These are phyloP conservation scores for Chenopodium album DNA, from an alignment of 148 eudicot genomes.

Conservation along the genomic window DNA sequence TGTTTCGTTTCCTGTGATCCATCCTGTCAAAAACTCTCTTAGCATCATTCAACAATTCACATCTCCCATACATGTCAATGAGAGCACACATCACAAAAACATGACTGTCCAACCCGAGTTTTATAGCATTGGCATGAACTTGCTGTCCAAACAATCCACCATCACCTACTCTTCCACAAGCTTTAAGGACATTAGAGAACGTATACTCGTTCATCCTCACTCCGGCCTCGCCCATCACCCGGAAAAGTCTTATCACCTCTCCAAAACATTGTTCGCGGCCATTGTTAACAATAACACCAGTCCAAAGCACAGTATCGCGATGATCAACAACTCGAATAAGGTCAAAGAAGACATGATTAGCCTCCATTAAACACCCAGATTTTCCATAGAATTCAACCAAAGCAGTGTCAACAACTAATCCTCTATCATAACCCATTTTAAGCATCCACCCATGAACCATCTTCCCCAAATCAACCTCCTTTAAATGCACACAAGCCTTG, in stretches of 20 bases:
- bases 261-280: conserved; percentile 40
- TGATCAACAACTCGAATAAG: conserved; percentile 21
- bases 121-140: conserved; percentile 60
- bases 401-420: conserved; percentile 44
- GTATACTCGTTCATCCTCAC: conserved; percentile 51
- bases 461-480: conserved; percentile 48
- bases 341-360: conserved; percentile 42
- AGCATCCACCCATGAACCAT: conserved; percentile 67
- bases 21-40: conserved; percentile 43
- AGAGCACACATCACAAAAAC: conserved; percentile 61
- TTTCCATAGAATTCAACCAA: conserved; percentile 61
- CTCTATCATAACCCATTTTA: conserved; percentile 44
- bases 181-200: conserved; percentile 60
- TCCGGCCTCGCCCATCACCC: conserved; percentile 59
- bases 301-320: conserved; percentile 57
- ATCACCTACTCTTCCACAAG: conserved; percentile 57
- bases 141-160: conserved; percentile 51
- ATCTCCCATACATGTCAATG: conserved; percentile 65
- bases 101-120: conserved; percentile 46
- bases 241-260: conserved; percentile 42
- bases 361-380: conserved; percentile 39
- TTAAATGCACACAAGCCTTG: conserved; percentile 49
- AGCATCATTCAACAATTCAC: conserved; percentile 49
- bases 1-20: conserved; percentile 26
- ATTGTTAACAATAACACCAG: conserved; percentile 49